Evolutionary conservation across 2,329 filamentous ascomycete species (phyloP).

Genomic region (Daldinia eschscholtzii): DNA sequence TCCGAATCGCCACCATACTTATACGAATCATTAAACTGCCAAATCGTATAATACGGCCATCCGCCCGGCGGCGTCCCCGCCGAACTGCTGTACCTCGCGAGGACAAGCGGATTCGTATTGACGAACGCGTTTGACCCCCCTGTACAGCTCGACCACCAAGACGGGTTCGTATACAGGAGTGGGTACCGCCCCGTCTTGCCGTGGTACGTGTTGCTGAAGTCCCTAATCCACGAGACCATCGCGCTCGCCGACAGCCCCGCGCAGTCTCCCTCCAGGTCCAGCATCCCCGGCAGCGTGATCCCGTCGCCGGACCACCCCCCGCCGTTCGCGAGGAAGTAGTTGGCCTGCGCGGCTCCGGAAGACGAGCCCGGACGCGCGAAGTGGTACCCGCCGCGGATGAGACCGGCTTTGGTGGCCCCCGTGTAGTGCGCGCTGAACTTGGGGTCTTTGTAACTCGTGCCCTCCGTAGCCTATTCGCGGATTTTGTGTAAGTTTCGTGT

Average conservation of each 20-base stretch:
- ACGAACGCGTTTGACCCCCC: conserved; percentile 62
- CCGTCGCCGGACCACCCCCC: conserved; percentile 67
- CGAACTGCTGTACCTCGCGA: conserved; percentile 60
- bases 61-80: conserved; percentile 62
- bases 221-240: conserved; percentile 66
- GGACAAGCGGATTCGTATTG: conserved; percentile 60
- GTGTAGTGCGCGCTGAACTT: conserved; percentile 63
- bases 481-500: no score
- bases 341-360: conserved; percentile 62
- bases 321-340: conserved; percentile 65
- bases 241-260: conserved; percentile 59
- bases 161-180: conserved; percentile 65
- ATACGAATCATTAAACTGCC: conserved; percentile 65
- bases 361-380: conserved; percentile 63
- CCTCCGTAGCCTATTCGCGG: conserved; percentile 62
- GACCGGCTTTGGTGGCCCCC: conserved; percentile 62
- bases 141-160: conserved; percentile 68
- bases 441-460: conserved; percentile 61
- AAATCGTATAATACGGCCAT: conserved; percentile 67
- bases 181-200: conserved; percentile 61
- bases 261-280: conserved; percentile 66
- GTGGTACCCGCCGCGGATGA: conserved; percentile 70
- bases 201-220: conserved; percentile 66
- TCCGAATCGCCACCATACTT: conserved; percentile 66
- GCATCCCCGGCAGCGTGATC: conserved; percentile 68